These are phyloP conservation scores for Sporothrix dimorphospora DNA, from an alignment of 2,329 filamentous ascomycete genomes.

Conservation along the genomic window DNA sequence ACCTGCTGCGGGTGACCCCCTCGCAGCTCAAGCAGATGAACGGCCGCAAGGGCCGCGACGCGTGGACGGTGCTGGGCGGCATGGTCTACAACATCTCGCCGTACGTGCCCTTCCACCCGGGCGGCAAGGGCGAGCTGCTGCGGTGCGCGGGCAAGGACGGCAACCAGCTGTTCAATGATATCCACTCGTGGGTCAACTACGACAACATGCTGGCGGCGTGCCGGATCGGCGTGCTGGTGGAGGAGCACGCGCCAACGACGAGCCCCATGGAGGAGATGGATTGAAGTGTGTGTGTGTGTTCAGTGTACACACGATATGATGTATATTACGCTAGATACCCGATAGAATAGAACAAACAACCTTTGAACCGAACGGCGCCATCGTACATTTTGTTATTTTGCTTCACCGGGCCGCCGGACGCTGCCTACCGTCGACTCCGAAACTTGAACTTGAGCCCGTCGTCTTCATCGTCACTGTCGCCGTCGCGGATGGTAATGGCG, in stretches of 20 bases:
- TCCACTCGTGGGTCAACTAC: conserved; percentile 74
- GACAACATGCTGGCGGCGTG: conserved; percentile 69
- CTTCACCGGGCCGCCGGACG: not conserved
- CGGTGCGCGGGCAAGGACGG: conserved; percentile 64
- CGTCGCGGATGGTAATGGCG: conserved; percentile 12
- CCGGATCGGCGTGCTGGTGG: conserved; percentile 65
- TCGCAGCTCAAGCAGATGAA: conserved; percentile 77
- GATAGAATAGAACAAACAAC: not conserved
- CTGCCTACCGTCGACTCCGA: conserved; percentile 52
- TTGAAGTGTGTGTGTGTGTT: conserved; percentile 37
- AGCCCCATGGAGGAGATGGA: conserved; percentile 65
- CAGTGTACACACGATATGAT: not conserved
- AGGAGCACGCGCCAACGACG: conserved; percentile 49
- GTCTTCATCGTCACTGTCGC: conserved; percentile 47
- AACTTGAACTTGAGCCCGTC: conserved; percentile 62
- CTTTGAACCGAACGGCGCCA: not conserved
- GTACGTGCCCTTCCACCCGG: conserved; percentile 88
- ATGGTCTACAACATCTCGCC: conserved; percentile 94
- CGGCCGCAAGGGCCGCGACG: conserved; percentile 80
- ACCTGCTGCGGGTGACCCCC: conserved; percentile 77
- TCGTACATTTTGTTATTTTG: not conserved
- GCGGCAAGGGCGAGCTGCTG: conserved; percentile 75
- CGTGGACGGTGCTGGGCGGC: conserved; percentile 88
- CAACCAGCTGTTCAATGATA: conserved; percentile 65
- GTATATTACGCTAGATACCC: conserved; percentile 11